phyloP scores from a whole-genome alignment of 805 yeast genomes.

The Monosporozyma siamensis region DNA sequence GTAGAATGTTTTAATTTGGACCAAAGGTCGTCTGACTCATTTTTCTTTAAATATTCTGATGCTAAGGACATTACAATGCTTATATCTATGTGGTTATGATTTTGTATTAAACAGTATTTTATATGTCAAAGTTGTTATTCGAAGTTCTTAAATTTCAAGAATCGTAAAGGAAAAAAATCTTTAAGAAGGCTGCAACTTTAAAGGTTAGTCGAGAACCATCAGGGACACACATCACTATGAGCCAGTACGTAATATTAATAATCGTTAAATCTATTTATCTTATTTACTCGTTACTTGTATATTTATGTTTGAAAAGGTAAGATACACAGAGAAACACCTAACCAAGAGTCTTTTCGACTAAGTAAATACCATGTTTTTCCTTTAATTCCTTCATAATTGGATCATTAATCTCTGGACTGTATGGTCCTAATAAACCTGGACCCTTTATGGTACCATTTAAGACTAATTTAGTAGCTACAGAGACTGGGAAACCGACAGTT shows the following conservation, averaged over 20 bases:
- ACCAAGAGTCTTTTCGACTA: slow-evolving; percentile 72
- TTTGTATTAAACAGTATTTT: too few relatives aligned
- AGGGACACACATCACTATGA: too few relatives aligned
- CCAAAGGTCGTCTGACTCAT: slow-evolving; percentile 23
- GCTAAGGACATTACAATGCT: slow-evolving; percentile 1
- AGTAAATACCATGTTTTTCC: slow-evolving; percentile 78
- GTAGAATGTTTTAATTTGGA: slow-evolving; percentile 26
- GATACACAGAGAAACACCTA: slow-evolving; percentile 8
- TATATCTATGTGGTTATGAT: background rate
- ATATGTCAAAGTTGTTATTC: too few relatives aligned
- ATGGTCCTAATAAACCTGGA: slow-evolving; percentile 90
- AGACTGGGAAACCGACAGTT: slow-evolving; percentile 96
- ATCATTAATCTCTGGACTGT: slow-evolving; percentile 79
- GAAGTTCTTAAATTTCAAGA: too few relatives aligned
- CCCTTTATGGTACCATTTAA: slow-evolving; percentile 67
- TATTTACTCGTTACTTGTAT: background rate
- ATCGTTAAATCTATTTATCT: background rate
- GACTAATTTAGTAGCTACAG: slow-evolving; percentile 83
- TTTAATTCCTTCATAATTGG: slow-evolving; percentile 87
- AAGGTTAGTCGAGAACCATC: too few relatives aligned
- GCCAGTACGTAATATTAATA: too few relatives aligned
- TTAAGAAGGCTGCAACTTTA: too few relatives aligned
- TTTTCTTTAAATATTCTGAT: slow-evolving; percentile 5
- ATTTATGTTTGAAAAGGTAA: too few relatives aligned
- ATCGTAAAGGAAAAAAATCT: too few relatives aligned